Conservation (phyloP, 2,329 filamentous ascomycete genomes). For the Cercospora beticola region DNA sequence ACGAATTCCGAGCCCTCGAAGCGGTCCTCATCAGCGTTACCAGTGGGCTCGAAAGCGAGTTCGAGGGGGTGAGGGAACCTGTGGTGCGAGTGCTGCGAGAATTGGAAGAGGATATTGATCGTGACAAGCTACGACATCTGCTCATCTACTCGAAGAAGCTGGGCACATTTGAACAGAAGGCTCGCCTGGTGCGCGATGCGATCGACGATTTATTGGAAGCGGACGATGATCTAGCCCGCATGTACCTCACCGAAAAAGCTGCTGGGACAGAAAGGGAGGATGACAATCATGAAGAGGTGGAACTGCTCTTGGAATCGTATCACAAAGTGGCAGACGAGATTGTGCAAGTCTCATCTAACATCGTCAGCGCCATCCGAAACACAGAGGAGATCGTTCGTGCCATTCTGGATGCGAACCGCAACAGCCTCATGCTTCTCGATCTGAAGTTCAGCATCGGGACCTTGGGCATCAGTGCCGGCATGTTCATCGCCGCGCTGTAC, state of each 20-base stretch:
- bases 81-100: constrained; percentile 86
- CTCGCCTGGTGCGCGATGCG: constrained; percentile 86
- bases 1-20: constrained; percentile 94
- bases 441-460: constrained; percentile 96
- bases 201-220: constrained; percentile 94
- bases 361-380: constrained; percentile 93
- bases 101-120: constrained; percentile 93
- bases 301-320: constrained; percentile 95
- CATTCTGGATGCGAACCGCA: constrained; percentile 96
- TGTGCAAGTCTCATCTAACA: constrained; percentile 87
- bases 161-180: constrained; percentile 96
- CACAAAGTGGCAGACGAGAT: constrained; percentile 98
- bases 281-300: constrained; percentile 91
- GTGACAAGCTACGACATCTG: constrained; percentile 85
- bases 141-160: constrained; percentile 94
- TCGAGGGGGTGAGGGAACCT: constrained; percentile 88
- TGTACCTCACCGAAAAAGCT: constrained; percentile 92
- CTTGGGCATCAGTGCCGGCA: constrained; percentile 89
- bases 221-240: constrained; percentile 88
- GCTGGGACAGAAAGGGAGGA: constrained; percentile 70
- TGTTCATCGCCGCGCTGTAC: constrained; percentile 96
- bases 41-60: constrained; percentile 86
- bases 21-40: constrained; percentile 93
- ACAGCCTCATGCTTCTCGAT: constrained; percentile 94
- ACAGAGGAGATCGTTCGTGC: constrained; percentile 98